Base-by-base conservation (phyloP, 2,329 filamentous ascomycete genomes). In the Ceratocystis harringtonii region DNA sequence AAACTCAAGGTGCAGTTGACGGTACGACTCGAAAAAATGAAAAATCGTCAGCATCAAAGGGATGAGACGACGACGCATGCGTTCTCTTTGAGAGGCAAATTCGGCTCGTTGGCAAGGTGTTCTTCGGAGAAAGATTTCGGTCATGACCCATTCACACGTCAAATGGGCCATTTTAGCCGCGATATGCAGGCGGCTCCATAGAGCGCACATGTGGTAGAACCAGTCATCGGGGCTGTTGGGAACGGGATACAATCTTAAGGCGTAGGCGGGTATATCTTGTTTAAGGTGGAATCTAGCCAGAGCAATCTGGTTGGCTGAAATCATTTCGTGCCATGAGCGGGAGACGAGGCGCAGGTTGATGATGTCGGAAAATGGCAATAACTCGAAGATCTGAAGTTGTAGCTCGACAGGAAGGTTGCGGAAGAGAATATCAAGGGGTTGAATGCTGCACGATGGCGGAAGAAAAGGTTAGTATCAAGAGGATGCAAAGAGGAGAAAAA, bases 1-100 rank as follows among this genome's bases (percentile, higher is more conserved):
- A 68, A 83, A 81, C 69, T 82, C 74, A 6, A 85, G 72, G 69
- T 86, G 83, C 2, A 84, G 75, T 48, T 77, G 79, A 66, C 84
- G 80, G 70, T 85, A 86, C 0, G 78, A 84, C 71, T 87, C 84
- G 71, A 87, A 86, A 70, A 87, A 87, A 71, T 87, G 84, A 69
- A 86, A 86, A 28, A 85, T 76, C 12, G 83, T 85, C 69, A 87
- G 86, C 17, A 87, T 76, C 6, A 86, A 72, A 0, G 84, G 84
- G 65, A 85, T 84, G 7, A 87, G 74, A 62, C 84, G 79, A 68
- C 83, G 81, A 61, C 83, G 81, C 84, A 87, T 86, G 15, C 84
- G 79, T 72, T 84, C 81, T 68, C 79, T 77, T 70, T 86, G 83
- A 0, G 81, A 79, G 19, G 81, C 81, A 69, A 86, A 87, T 61